Evolutionary conservation across 805 yeast species (phyloP), one percentile per base, ranked within the genome.

Genomic region (Ogataea angusta): DNA sequence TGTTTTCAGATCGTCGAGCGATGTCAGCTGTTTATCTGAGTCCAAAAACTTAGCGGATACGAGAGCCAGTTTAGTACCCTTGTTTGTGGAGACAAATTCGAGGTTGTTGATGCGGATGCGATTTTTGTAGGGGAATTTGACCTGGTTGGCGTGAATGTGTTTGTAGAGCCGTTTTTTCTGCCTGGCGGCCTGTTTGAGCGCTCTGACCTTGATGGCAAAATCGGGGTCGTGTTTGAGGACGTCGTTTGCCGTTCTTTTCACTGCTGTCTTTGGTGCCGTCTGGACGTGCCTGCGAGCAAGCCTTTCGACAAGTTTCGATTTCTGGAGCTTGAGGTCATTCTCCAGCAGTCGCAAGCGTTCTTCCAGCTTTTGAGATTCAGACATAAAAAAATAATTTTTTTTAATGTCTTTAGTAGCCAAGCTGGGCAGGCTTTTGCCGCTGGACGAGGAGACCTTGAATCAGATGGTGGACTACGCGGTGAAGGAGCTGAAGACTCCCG

Each of bases 391-490:
- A 30, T 32, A 22, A 17, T 26, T 15, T 19, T 32, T 14, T 16
- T 21, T 36, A 9, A 33, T 33, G 37, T 27, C 37, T 32, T 30
- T 38, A 17, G 37, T 48, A 7, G 31, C 42, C 9, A 47, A 48
- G 2, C 46, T 64, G 3, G 43, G 45, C 5, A 35, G 66, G 13
- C 58, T 80, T 1, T 51, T 82, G 13, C 87, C 87, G 0, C 57
- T 82, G 29, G 88, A 82, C 46, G 64, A 67, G 12, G 83, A 77
- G 7, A 66, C 83, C 0, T 61, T 79, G 23, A 50, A 54, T 10
- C 82, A 80, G 51, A 69, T 80, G 66, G 66, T 81, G 5, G 73
- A 72, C 10, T 76, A 80, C 50, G 75, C 80, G 0, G 53, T 72
- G 10, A 56, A 68, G 8, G 45, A 53, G 21, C 60, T 79, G 16